These are phyloP conservation scores for Phytophthora ohioensis DNA, from an alignment of 352 stramenopile species.

Conservation along the genomic window DNA sequence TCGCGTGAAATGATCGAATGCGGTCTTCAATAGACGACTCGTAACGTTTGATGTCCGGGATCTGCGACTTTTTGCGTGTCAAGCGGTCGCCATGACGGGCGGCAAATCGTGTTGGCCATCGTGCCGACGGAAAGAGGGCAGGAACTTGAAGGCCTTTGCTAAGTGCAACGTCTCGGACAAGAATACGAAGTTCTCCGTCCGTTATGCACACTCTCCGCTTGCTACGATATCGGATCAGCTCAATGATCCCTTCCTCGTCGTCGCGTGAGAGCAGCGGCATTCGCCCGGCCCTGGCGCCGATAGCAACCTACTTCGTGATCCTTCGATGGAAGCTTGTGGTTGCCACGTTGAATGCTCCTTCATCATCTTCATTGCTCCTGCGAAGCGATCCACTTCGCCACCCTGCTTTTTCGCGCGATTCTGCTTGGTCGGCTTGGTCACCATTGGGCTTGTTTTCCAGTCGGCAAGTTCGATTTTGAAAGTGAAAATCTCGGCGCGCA, in stretches of 20 bases:
- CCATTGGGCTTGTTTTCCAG: neutral
- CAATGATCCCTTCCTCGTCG: neutral
- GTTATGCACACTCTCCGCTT: too few relatives aligned
- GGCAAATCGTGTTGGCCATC: too few relatives aligned
- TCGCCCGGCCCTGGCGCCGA: neutral
- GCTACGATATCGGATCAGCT: too few relatives aligned
- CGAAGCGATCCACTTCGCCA: neutral
- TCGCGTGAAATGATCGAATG: too few relatives aligned
- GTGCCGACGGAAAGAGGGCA: too few relatives aligned
- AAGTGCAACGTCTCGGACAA: too few relatives aligned
- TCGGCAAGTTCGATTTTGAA: neutral
- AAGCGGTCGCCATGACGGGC: too few relatives aligned
- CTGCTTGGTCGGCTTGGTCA: neutral
- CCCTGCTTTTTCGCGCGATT: neutral
- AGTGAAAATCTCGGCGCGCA: neutral
- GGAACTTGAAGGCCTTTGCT: too few relatives aligned
- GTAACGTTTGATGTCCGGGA: too few relatives aligned
- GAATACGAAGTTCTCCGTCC: too few relatives aligned
- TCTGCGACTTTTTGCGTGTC: too few relatives aligned
- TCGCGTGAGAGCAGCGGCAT: neutral
- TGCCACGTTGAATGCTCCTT: neutral
- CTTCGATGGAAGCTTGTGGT: neutral
- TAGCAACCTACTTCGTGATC: neutral
- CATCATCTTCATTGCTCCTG: neutral
- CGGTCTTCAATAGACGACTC: too few relatives aligned